Percentiles rank a stretch among this genome's conserved stretches.
phyloP scores from a whole-genome alignment of 2,329 filamentous ascomycete species.

The Cladosporium sp. region DNA sequence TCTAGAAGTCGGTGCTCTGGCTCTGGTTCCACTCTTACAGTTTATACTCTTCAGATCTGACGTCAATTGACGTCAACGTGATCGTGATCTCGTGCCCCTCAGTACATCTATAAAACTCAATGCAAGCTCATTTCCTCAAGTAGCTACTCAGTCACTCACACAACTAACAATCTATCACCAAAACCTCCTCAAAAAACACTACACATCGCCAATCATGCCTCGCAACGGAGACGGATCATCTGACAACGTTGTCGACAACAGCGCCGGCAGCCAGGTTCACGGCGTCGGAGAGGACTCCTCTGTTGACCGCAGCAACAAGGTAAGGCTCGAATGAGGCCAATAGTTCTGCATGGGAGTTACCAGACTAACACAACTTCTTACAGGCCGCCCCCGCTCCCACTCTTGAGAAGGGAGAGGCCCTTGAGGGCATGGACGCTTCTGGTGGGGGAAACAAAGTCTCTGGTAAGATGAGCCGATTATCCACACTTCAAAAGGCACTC shows the following conservation, averaged over 20 bases:
- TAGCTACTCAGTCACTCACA: background rate
- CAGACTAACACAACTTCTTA: slow-evolving; percentile 27
- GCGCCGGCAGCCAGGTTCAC: slow-evolving; percentile 11
- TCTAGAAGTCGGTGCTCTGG: background rate
- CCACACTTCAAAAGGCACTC: background rate
- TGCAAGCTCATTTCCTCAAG: background rate
- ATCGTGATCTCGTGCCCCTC: slow-evolving; percentile 6
- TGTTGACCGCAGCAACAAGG: slow-evolving; percentile 3
- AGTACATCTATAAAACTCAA: slow-evolving; percentile 2
- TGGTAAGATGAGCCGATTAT: background rate
- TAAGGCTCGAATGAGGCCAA: background rate
- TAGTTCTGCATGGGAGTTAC: background rate
- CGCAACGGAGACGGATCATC: slow-evolving; percentile 13
- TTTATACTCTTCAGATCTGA: background rate
- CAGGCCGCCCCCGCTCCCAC: slow-evolving; percentile 42
- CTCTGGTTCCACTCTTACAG: background rate
- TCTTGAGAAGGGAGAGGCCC: slow-evolving; percentile 40
- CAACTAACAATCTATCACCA: background rate
- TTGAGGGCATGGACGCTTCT: slow-evolving; percentile 39
- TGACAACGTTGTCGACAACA: slow-evolving; percentile 19
- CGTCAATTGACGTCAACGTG: slow-evolving; percentile 7
- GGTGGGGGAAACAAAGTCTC: slow-evolving; percentile 34
- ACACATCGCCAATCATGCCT: slow-evolving; percentile 7
- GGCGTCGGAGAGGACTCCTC: slow-evolving; percentile 9
- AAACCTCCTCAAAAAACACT: background rate